Conservation (phyloP, 1,284 basidiomycete species). For the Apiotrichum domesticum region DNA sequence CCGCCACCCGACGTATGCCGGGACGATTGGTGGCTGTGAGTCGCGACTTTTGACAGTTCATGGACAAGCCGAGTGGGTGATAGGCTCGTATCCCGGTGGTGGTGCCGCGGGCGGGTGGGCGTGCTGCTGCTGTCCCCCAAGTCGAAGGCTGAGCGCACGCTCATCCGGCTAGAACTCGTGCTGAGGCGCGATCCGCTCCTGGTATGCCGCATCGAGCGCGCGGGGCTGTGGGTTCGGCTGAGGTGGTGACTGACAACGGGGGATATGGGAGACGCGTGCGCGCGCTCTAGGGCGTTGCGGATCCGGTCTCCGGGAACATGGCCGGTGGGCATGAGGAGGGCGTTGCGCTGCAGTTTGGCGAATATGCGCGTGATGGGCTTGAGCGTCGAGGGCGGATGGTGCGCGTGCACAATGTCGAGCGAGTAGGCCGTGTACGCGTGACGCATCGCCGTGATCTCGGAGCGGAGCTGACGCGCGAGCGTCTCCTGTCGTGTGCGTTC, state of each 20-base stretch:
- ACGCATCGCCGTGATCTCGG: constrained; percentile 13
- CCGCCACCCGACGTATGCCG: background rate
- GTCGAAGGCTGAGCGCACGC: too few relatives aligned
- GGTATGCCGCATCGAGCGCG: background rate
- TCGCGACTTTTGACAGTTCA: constrained; percentile 9
- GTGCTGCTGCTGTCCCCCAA: too few relatives aligned
- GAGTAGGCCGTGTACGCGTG: constrained; percentile 19
- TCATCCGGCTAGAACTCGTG: background rate
- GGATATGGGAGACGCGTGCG: constrained; percentile 10
- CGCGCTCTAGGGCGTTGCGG: constrained; percentile 29
- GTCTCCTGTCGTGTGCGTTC: constrained; percentile 14
- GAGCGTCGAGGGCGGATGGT: constrained; percentile 17
- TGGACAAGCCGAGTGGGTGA: constrained; percentile 2
- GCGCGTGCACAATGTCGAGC: constrained; percentile 20
- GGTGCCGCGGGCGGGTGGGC: too few relatives aligned
- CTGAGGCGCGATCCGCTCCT: background rate
- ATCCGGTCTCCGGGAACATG: constrained; percentile 42
- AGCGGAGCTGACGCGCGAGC: constrained; percentile 24
- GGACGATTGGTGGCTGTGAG: background rate
- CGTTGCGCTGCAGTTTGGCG: constrained; percentile 31
- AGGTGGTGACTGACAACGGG: too few relatives aligned
- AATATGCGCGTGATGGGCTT: constrained; percentile 23
- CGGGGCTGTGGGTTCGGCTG: too few relatives aligned
- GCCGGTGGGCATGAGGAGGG: constrained; percentile 33
- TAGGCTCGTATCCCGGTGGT: too few relatives aligned